phyloP scores from a whole-genome alignment of 192 early-diverging fungal species.

The Podila verticillata region DNA sequence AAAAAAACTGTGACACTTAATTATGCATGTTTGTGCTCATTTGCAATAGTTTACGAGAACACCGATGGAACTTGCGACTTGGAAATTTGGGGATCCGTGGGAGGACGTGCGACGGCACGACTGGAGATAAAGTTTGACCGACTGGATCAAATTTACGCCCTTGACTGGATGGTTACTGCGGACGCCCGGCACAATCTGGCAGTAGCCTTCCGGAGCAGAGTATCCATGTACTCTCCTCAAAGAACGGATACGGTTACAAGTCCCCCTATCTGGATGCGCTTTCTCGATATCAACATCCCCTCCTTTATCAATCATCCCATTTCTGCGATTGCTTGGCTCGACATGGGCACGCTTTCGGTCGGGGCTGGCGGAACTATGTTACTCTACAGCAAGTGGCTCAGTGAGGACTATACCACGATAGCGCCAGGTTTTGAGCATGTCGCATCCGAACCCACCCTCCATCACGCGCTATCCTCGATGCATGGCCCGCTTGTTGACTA shows the following conservation, averaged over 20 bases:
- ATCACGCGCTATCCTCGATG: slow-evolving; percentile 57
- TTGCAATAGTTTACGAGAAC: slow-evolving; percentile 22
- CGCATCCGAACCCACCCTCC: slow-evolving; percentile 55
- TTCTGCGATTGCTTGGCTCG: slow-evolving; percentile 61
- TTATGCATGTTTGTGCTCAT: too few species aligned
- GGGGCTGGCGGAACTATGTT: slow-evolving; percentile 62
- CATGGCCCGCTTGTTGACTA: slow-evolving; percentile 78
- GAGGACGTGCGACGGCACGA: slow-evolving; percentile 35
- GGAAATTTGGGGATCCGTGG: slow-evolving; percentile 48
- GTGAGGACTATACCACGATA: slow-evolving; percentile 48
- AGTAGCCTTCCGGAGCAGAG: slow-evolving; percentile 60
- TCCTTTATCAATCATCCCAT: slow-evolving; percentile 58
- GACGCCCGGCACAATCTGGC: slow-evolving; percentile 80
- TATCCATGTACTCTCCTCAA: slow-evolving; percentile 71
- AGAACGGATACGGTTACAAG: slow-evolving; percentile 52
- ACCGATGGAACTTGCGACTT: slow-evolving; percentile 20
- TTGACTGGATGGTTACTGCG: slow-evolving; percentile 80
- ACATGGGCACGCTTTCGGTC: slow-evolving; percentile 68
- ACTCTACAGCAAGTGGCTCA: slow-evolving; percentile 76
- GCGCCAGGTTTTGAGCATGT: slow-evolving; percentile 18
- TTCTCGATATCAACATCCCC: slow-evolving; percentile 63
- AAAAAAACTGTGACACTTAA: too few species aligned
- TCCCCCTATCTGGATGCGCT: slow-evolving; percentile 59
- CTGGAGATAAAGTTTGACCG: slow-evolving; percentile 14
- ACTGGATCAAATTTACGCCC: slow-evolving; percentile 58